phyloP scores from a whole-genome alignment of 805 yeast species.

The Nakazawaea ambrosiae region DNA sequence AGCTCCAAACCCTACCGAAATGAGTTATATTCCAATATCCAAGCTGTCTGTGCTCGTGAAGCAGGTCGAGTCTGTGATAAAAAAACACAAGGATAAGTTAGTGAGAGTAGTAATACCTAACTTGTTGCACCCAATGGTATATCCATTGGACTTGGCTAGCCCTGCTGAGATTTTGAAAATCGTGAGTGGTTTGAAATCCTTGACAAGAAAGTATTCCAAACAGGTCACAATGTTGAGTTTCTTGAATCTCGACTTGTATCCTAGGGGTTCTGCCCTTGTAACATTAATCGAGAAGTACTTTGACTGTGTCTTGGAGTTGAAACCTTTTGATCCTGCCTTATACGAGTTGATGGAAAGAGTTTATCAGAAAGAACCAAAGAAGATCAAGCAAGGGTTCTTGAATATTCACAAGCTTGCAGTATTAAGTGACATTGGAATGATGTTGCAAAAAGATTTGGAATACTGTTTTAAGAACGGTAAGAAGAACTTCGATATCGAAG shows the following conservation, averaged over 20 bases:
- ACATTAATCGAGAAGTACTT: constrained; percentile 49
- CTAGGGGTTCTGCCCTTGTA: constrained; percentile 41
- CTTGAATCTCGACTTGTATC: constrained; percentile 58
- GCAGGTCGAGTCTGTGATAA: constrained; percentile 38
- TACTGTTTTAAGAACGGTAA: constrained; percentile 82
- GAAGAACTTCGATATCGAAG: constrained; percentile 77
- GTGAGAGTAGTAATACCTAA: constrained; percentile 69
- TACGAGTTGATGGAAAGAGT: constrained; percentile 58
- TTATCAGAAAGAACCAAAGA: constrained; percentile 64
- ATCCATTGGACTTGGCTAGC: constrained; percentile 41
- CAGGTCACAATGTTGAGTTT: constrained; percentile 48
- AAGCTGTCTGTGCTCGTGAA: constrained; percentile 20
- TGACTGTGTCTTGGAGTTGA: constrained; percentile 67
- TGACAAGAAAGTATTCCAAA: constrained; percentile 38
- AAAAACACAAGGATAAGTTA: constrained; percentile 36
- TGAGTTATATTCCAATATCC: constrained; percentile 43
- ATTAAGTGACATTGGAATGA: constrained; percentile 69
- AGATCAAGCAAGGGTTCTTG: constrained; percentile 80
- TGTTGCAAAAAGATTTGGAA: constrained; percentile 70
- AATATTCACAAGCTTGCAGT: constrained; percentile 69
- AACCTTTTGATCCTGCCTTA: constrained; percentile 77
- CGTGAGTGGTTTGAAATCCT: constrained; percentile 47
- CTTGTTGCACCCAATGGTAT: constrained; percentile 73
- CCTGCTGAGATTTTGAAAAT: constrained; percentile 51
- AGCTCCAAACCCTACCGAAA: constrained; percentile 54